Evolutionary conservation across 1,139 yeast genomes (phyloP).

Genomic region (Yamadazyma siamensis): DNA sequence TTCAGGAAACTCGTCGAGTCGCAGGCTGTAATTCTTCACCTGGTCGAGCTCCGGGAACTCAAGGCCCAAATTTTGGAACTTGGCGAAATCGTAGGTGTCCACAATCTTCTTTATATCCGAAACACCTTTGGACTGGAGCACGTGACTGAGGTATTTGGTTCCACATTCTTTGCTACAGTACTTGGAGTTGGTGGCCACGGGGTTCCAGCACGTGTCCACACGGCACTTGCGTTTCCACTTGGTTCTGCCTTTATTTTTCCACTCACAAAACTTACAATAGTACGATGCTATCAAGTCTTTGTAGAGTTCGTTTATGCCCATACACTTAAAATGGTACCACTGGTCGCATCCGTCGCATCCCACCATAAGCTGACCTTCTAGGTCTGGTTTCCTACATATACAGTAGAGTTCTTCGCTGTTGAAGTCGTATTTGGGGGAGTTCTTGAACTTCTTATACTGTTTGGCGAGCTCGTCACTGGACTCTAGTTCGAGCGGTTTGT

Average conservation of each 20-base stretch:
- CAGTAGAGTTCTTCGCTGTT: conserved; percentile 71
- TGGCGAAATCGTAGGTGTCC: conserved; percentile 12
- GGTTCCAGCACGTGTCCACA: conserved; percentile 53
- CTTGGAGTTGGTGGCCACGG: conserved; percentile 55
- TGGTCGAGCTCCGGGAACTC: conserved; percentile 39
- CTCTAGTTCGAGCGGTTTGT: conserved; percentile 15
- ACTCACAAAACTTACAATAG: conserved; percentile 73
- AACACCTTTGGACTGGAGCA: conserved; percentile 2
- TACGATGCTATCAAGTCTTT: conserved; percentile 60
- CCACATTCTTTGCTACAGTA: conserved; percentile 82
- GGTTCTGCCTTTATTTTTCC: conserved; percentile 42
- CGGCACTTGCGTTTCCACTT: conserved; percentile 80
- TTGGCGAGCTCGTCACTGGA: conserved; percentile 39
- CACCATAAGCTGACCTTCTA: conserved; percentile 78
- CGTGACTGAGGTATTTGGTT: conserved; percentile 41
- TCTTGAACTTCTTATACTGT: conserved; percentile 41
- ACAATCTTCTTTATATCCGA: conserved; percentile 14
- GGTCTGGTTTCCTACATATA: conserved; percentile 74
- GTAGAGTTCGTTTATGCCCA: conserved; percentile 54
- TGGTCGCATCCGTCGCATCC: conserved; percentile 95
- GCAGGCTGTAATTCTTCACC: conserved; percentile 25
- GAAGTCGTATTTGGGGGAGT: conserved; percentile 43
- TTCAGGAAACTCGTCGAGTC: conserved; percentile 27
- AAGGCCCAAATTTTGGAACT: conserved; percentile 24
- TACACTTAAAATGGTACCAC: conserved; percentile 88